Conservation (phyloP, 139 green algal genomes). For the Choricystis sp. region DNA sequence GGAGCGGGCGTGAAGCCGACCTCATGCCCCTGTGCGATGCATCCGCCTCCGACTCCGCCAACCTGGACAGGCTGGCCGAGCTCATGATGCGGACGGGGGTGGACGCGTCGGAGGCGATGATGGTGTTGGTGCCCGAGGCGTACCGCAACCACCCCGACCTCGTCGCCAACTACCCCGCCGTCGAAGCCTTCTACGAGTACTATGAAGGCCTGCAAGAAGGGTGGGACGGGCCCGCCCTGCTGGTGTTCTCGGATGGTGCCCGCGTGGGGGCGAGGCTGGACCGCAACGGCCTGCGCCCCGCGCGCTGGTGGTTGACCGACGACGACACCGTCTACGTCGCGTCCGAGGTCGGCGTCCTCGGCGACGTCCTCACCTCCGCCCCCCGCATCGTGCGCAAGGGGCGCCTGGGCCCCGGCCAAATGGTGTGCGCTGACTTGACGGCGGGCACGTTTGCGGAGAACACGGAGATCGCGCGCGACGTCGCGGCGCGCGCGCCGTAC, state of each 20-base stretch:
- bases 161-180: slow-evolving; percentile 77
- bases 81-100: slow-evolving; percentile 68
- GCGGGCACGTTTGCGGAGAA: slow-evolving; percentile 74
- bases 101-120: slow-evolving; percentile 67
- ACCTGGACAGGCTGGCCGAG: slow-evolving; percentile 92
- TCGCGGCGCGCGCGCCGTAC: slow-evolving; percentile 63
- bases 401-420: slow-evolving; percentile 90
- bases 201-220: slow-evolving; percentile 96
- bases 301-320: slow-evolving; percentile 86
- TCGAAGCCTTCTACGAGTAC: slow-evolving; percentile 86
- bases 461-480: slow-evolving; percentile 52
- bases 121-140: slow-evolving; percentile 93
- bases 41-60: slow-evolving; percentile 76
- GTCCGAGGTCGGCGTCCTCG: slow-evolving; percentile 88
- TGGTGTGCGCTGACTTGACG: slow-evolving; percentile 79
- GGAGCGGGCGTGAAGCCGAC: slow-evolving; percentile 76
- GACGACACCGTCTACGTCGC: slow-evolving; percentile 96
- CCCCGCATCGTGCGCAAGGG: slow-evolving; percentile 77
- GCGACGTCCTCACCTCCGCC: slow-evolving; percentile 72
- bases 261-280: slow-evolving; percentile 83
- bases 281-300: slow-evolving; percentile 92
- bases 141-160: slow-evolving; percentile 79
- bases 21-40: slow-evolving; percentile 71
- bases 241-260: slow-evolving; percentile 92
- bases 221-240: slow-evolving; percentile 94